Percentiles rank a stretch among this genome's conserved stretches.
Conservation (phyloP, 192 early-diverging fungal species). For the Coemansia guatemalensis region DNA sequence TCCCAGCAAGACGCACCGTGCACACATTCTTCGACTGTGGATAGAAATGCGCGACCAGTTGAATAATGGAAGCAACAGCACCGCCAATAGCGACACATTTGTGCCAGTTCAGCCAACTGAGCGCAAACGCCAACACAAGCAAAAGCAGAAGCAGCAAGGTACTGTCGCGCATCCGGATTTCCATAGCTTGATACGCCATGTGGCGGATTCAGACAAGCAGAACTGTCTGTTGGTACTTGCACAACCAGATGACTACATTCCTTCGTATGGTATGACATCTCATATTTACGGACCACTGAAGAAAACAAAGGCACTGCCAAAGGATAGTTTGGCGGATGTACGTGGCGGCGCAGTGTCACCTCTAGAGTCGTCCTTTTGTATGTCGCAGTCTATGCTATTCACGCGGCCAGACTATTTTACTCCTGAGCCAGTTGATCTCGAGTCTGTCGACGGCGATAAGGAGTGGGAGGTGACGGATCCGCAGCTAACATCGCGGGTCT, state of each 20-base stretch:
- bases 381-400: constrained; percentile 42
- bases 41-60: constrained; percentile 25
- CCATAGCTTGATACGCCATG: constrained; percentile 29
- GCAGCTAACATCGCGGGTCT: constrained; percentile 37
- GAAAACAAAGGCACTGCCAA: neutral
- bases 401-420: constrained; percentile 42
- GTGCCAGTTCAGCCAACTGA: constrained; percentile 6
- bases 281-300: constrained; percentile 35
- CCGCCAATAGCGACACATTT: constrained; percentile 1
- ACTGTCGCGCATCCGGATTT: constrained; percentile 21
- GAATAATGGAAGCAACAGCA: constrained; percentile 3
- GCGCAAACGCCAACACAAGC: constrained; percentile 7
- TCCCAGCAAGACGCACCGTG: constrained; percentile 46
- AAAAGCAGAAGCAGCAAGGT: neutral
- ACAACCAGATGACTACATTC: constrained; percentile 40
- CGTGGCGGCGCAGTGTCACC: constrained; percentile 18
- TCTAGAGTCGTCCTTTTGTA: constrained; percentile 23
- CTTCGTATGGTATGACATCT: constrained; percentile 45
- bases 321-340: constrained; percentile 15
- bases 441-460: constrained; percentile 9
- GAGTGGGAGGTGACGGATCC: constrained; percentile 41
- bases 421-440: constrained; percentile 24
- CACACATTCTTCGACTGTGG: constrained; percentile 47
- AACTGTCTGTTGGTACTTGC: constrained; percentile 38
- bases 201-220: constrained; percentile 49